Conservation (phyloP, 495 filamentous ascomycete genomes). For the Xylaria sp. region DNA sequence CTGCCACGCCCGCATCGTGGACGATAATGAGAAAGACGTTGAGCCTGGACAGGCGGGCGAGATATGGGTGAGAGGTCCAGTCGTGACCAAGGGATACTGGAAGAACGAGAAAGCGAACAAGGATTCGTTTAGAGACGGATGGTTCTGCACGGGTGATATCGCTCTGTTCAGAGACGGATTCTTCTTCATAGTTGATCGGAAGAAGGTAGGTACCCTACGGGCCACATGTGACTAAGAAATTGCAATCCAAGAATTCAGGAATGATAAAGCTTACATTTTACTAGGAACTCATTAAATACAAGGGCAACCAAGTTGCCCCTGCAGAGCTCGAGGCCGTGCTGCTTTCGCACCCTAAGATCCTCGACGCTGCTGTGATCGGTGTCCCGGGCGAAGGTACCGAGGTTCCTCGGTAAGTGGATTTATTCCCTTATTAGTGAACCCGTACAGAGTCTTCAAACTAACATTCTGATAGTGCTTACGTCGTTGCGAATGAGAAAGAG, state of each 20-base stretch:
- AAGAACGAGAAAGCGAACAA: slow-evolving; percentile 66
- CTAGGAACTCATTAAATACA: slow-evolving; percentile 47
- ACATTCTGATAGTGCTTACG: slow-evolving; percentile 63
- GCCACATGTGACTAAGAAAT: neutral
- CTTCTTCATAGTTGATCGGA: slow-evolving; percentile 70
- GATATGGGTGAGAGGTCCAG: slow-evolving; percentile 53
- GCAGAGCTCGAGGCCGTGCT: slow-evolving; percentile 67
- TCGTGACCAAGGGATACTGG: slow-evolving; percentile 73
- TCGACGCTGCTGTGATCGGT: slow-evolving; percentile 82
- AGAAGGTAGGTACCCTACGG: slow-evolving; percentile 63
- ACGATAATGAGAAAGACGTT: slow-evolving; percentile 51
- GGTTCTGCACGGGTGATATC: slow-evolving; percentile 79
- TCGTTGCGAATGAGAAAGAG: slow-evolving; percentile 57
- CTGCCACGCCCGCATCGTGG: slow-evolving; percentile 56
- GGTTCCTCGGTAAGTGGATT: slow-evolving; percentile 58
- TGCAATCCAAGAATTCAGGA: neutral
- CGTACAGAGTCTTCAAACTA: neutral
- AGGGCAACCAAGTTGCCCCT: slow-evolving; percentile 87
- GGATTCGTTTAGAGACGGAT: slow-evolving; percentile 63
- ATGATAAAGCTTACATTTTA: neutral
- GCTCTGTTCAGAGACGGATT: slow-evolving; percentile 58
- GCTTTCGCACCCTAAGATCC: slow-evolving; percentile 69
- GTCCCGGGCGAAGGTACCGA: slow-evolving; percentile 72
- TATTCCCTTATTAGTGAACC: neutral
- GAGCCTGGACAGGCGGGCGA: slow-evolving; percentile 48